Evolutionary conservation across 2,329 filamentous ascomycete genomes (phyloP), one percentile per base, ranked within the genome.

Genomic region (Neoscytalidium dimidiatum): DNA sequence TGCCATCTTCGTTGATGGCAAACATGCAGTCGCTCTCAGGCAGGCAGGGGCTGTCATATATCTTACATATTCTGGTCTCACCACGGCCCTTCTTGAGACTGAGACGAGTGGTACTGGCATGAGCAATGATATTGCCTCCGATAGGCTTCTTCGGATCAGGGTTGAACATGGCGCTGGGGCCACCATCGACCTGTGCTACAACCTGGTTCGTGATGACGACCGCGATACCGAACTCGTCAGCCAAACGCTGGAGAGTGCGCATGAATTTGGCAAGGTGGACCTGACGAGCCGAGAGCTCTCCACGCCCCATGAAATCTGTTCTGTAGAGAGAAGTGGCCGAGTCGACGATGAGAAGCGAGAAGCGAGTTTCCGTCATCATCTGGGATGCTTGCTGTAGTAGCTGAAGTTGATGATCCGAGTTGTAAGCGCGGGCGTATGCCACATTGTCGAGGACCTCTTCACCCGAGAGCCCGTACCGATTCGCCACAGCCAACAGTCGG

Each of bases 331-430:
- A 90, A 0, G 95, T 99, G 14, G 96, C 96, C 64, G 93, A 97
- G 79, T 99, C 95, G 64, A 99, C 95, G 56, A 99, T 89, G 57
- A 99, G 88, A 8, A 99, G 85, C 3, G 95, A 98, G 78, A 99
- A 99, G 3, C 95, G 89, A 0, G 95, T 99, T 81, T 99, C 96
- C 65, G 94, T 97, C 96, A 99, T 99, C 95, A 99, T 99, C 67
- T 93, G 89, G 2, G 95, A 91, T 3, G 95, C 96, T 78, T 98
- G 94, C 72, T 95, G 95, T 67, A 99, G 88, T 7, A 99, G 85
- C 76, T 97, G 92, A 58, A 99, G 86, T 78, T 99, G 95, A 78
- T 99, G 95, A 70, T 99, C 95, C 0, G 94, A 98, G 77, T 99
- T 99, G 83, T 99, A 99, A 9, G 95, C 95, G 66, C 95, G 90